Base-by-base conservation (phyloP, 2,329 filamentous ascomycete species). In the Hymenoscyphus fructigenus region DNA sequence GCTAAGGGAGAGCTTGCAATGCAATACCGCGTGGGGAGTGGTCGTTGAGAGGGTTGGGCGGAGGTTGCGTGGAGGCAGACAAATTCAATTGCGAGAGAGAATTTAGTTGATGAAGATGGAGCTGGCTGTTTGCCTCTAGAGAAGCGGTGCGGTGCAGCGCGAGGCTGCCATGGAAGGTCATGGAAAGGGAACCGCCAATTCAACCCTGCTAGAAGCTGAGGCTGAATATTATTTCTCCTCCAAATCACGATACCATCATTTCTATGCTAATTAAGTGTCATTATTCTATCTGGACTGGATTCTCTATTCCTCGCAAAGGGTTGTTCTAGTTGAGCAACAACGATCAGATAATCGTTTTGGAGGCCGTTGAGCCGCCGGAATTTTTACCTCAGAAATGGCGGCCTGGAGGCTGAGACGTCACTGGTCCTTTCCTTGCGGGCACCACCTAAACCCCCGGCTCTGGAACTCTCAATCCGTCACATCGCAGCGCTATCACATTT, bases 151-250 rank as follows among this genome's bases (percentile, higher is more conserved):
- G 47, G 60, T 47, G 57, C 58, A 60, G 12, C 44, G n/a, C 44
- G n/a, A 47, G 44, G 44, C 20, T 59, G 59, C 38, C 41, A 64
- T 64, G 57, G 62, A 64, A 64, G 47, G 57, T 60, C 44, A 64
- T 64, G 62, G n/a, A n/a, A n/a, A n/a, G n/a, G n/a, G n/a, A n/a
- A n/a, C n/a, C n/a, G n/a, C n/a, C n/a, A n/a, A n/a, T n/a, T n/a
- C n/a, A n/a, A n/a, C n/a, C 26, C 53, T 56, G 26, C 26, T n/a
- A 7, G 14, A 17, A 34, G 14, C 29, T 57, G 55, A 57, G 29
- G 55, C 55, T 57, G 26, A 53, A 26, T 2, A 53, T 53, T 53
- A 10, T 26, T 26, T 26, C 3, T 6, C 5, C n/a, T 26, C 9
- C 26, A 23, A 50, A 14, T 23, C n/a, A 9, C n/a, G 10, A 23